Evolutionary conservation across 2,329 filamentous ascomycete species (phyloP).

Genomic region (Microdochium bolleyi): DNA sequence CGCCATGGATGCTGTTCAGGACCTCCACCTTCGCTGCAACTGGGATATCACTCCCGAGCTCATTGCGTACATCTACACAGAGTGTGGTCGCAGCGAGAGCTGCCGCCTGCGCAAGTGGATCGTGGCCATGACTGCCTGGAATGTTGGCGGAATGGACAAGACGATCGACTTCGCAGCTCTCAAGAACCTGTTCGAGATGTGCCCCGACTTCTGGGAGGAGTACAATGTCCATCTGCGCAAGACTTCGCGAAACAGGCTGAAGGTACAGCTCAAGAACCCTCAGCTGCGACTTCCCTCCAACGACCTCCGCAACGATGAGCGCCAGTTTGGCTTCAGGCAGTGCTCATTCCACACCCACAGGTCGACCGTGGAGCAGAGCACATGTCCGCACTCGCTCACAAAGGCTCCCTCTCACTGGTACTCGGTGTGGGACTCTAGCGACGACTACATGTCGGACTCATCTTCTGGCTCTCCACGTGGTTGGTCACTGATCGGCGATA

Average conservation of each 20-base stretch:
- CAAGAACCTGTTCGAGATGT: conserved; percentile 31
- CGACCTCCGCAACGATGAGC: conserved; percentile 45
- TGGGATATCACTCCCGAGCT: conserved; percentile 48
- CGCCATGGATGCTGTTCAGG: conserved; percentile 50
- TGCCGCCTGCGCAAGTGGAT: conserved; percentile 50
- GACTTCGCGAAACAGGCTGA: conserved; percentile 40
- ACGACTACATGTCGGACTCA: not conserved
- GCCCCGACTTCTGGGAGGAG: conserved; percentile 39
- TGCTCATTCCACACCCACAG: conserved; percentile 55
- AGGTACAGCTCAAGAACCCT: conserved; percentile 51
- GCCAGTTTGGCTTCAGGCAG: conserved; percentile 51
- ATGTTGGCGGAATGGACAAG: conserved; percentile 28
- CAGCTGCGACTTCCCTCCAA: conserved; percentile 51
- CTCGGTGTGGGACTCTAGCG: not conserved
- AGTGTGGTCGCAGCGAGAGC: conserved; percentile 39
- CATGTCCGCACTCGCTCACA: conserved; percentile 36
- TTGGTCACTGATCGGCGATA: not conserved
- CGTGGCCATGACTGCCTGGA: conserved; percentile 53
- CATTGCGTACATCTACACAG: conserved; percentile 43
- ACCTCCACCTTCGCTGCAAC: conserved; percentile 49
- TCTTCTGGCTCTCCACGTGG: not conserved
- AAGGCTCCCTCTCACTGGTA: not conserved
- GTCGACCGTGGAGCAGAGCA: conserved; percentile 41
- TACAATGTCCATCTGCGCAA: conserved; percentile 44
- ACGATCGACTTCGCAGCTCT: conserved; percentile 23